These are phyloP conservation scores for barrel medic (Medicago truncatula) DNA, from an alignment of 306 rosid species.

Conservation along the genomic window MtrunA17r5.0-ANR NC_053045.1:6384501-6385000, in stretches of 20 bases:
- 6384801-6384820: slow-evolving; percentile 54
- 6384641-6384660: slow-evolving; percentile 71
- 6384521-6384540: slow-evolving; percentile 64
- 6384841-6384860: slow-evolving; percentile 46
- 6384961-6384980: slow-evolving; percentile 54
- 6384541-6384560: slow-evolving; percentile 76
- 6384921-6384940: slow-evolving; percentile 57
- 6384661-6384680: slow-evolving; percentile 48
- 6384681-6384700: slow-evolving; percentile 48
- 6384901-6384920: slow-evolving; percentile 75
- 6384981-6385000: slow-evolving; percentile 58
- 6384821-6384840: slow-evolving; percentile 51
- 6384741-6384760: slow-evolving; percentile 49
- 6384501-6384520: slow-evolving; percentile 63
- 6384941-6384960: slow-evolving; percentile 64
- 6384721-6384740: slow-evolving; percentile 47
- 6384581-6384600: slow-evolving; percentile 71
- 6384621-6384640: slow-evolving; percentile 56
- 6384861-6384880: slow-evolving; percentile 87
- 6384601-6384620: slow-evolving; percentile 70
- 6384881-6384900: slow-evolving; percentile 65
- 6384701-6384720: slow-evolving; percentile 57
- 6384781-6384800: slow-evolving; percentile 45
- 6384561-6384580: slow-evolving; percentile 76
- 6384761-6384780: slow-evolving; percentile 51